Evolutionary conservation across 108 stramenopile genomes (phyloP), one percentile per base, ranked within the genome.

Genomic region (Pseudonitzschia pungens): DNA sequence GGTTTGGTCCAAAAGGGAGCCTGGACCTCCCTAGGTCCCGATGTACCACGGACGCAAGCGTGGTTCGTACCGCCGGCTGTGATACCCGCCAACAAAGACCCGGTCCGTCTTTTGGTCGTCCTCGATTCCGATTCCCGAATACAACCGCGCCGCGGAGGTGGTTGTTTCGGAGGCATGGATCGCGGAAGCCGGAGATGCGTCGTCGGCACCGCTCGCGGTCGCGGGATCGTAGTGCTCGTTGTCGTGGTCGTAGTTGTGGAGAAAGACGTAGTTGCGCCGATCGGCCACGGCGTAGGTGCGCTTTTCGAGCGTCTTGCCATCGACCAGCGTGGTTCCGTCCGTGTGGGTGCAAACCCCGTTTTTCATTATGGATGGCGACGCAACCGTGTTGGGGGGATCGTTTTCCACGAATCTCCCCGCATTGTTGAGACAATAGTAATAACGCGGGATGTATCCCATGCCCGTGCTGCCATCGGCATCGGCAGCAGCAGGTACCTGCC

Each of bases 41-140:
- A 67, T 79, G 54, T 85, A 85, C 81, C 84, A 81, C 11, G 62
- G 62, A 31, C 81, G 69, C 43, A 69, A 79, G 45, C 84, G 40
- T 18, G 84, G 81, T 51, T 85, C 84, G 56, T 79, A 85, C 4
- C 81, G 72, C 8, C 29, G 22, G 22, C 31, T 54, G 12, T 40
- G 20, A 45, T 76, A 79, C n/a, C 70, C 84, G 5, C 84, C 84
- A 2, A 57, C 71, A 73, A 85, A 85, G 33, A 74, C 77, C 36
- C 18, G 68, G 54, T 79, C 58, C 33, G 81, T 81, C 3, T 67
- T 64, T 29, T 66, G 59, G 10, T 40, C 58, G 64, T 72, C 70
- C 16, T 40, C 63, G 12, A 27, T 44, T 10, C 3, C 36, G 14
- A 43, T 43, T 11, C 18, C 76, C 76, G 29, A 73, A 73, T 31